Conservation (phyloP, 345 rosid genomes). For the Camelina hispida region DNA sequence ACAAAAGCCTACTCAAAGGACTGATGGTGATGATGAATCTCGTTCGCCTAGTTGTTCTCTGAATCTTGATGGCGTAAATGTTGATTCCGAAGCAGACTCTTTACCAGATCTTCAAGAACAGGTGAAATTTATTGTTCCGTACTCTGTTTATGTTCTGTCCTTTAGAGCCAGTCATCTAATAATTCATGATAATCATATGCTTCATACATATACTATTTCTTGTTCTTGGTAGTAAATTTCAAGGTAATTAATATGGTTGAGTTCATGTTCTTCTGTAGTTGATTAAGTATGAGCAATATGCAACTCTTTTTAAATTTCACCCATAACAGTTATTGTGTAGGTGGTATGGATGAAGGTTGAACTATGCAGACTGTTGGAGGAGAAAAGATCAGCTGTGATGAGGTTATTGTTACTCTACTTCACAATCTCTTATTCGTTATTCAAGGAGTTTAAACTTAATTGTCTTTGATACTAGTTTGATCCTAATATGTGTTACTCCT, state of each 20-base stretch:
- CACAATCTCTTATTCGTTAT: constrained; percentile 14
- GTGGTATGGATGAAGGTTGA: constrained; percentile 91
- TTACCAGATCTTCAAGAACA: constrained; percentile 87
- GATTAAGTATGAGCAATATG: constrained; percentile 15
- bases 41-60: constrained; percentile 44
- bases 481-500: constrained; percentile 24
- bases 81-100: constrained; percentile 58
- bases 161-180: constrained; percentile 4
- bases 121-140: constrained; percentile 52
- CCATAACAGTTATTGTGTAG: constrained; percentile 64
- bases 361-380: constrained; percentile 80
- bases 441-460: neutral
- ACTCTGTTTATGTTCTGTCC: neutral
- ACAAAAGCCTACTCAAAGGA: constrained; percentile 46
- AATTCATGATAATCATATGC: constrained; percentile 18
- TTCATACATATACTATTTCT: neutral
- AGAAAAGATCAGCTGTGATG: constrained; percentile 80
- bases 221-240: constrained; percentile 18
- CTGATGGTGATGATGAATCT: constrained; percentile 44
- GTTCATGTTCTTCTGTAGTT: constrained; percentile 11
- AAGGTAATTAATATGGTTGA: constrained; percentile 24
- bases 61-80: constrained; percentile 50
- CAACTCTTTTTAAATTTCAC: constrained; percentile 59
- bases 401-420: constrained; percentile 57
- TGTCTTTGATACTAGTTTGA: neutral